Evolutionary conservation across 805 yeast genomes (phyloP), one percentile per base, ranked within the genome.

Genomic region (Yamadazyma tumulicola): DNA sequence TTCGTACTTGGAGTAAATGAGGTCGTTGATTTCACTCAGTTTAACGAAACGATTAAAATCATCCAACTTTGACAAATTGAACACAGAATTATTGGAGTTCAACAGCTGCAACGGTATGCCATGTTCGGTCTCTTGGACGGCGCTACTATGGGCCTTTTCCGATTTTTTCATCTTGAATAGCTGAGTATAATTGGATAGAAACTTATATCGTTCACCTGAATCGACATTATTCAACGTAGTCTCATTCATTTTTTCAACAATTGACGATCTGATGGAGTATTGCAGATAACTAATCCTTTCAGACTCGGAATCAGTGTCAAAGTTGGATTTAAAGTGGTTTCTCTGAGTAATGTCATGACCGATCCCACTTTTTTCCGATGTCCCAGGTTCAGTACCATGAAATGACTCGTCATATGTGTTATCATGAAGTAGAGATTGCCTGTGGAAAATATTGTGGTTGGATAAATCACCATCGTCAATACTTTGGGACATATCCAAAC

Each of bases 31-130:
- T 31, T 59, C 61, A 16, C 64, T 54, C 45, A 57, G 56, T 34
- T 54, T 55, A 9, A 61, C 51, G 37, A 56, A 67, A 26, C 45
- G 51, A 26, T 42, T 44, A 43, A 53, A 67, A 38, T 67, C 73
- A 40, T 61, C 64, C 13, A 65, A 42, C 5, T 47, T 35, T 1
- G 64, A 51, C 12, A 64, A 44, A 6, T 48, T 50, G 36, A 64
- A 61, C 4, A 59, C 46, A 0, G 67, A 59, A 26, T 18, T 16
- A n/a, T 23, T 28, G 2, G 45, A 31, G 5, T 38, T 13, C 16
- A 47, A 14, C 1, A 38, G 17, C 22, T 49, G 47, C 12, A 49
- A 28, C 5, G 48, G 51, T 1, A 52, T 47, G n/a, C 41, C 51
- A 26, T 32, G 33, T 19, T 31, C 26, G 31, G 46, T 31, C 8